Evolutionary conservation across 176 grass and related monocot species (phyloP), one percentile per base, ranked within the genome.

Genomic region (Leersia perrieri): DNA sequence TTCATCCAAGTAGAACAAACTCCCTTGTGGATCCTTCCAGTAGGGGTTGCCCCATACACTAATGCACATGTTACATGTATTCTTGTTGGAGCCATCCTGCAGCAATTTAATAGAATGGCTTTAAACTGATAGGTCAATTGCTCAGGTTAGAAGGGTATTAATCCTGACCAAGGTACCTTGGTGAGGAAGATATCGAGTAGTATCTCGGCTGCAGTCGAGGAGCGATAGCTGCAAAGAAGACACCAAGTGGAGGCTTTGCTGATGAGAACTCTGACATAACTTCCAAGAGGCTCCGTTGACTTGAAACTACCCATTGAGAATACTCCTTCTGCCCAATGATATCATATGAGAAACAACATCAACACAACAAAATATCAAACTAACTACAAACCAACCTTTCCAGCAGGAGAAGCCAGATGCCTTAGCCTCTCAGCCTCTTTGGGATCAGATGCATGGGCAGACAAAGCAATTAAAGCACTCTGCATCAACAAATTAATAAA

Each of bases 1-100:
- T 94, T 98, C 92, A 98, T 98, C 95, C 92, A 98, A 87, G 90
- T 98, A 67, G 95, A 98, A 71, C 90, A 95, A 79, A 98, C 83
- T 83, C 95, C 95, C 89, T 93, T 98, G 71, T 98, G 92, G 69
- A 98, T 90, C 87, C 95, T 87, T 82, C 92, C 95, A 40, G 90
- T 83, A 62, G 92, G 95, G 35, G 88, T 98, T 72, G 78, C 63
- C 49, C 87, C 90, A 81, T 89, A 73, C 36, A 89, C 95, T 74
- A 94, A 79, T 58, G 95, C 90, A 93, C 92, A 98, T 68, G 95
- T 98, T 40, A 95, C 92, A 86, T 98, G 95, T 81, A 98, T 93
- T 81, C 92, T 94, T 78, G 90, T 81, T 18, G 88, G 92, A 66
- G 74, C 85, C 84, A 95, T 89, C 84, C 92, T 98, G 85, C 63